These are phyloP conservation scores for Trichophyton verrucosum DNA, from an alignment of 2,329 filamentous ascomycete species.

Conservation along the genomic window DNA sequence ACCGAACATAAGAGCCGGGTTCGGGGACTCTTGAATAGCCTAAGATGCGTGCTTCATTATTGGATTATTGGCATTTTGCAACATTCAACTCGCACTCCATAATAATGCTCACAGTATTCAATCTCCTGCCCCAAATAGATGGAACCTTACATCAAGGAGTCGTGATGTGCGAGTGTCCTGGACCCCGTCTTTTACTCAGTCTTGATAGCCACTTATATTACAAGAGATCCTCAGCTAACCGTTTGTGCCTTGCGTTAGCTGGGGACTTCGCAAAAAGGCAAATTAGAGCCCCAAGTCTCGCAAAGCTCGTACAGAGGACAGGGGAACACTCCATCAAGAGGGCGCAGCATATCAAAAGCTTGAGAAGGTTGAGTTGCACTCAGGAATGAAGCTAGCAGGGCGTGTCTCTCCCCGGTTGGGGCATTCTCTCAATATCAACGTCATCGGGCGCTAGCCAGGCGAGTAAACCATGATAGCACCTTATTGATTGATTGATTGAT, in stretches of 20 bases:
- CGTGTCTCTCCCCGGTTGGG: neutral
- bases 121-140: neutral
- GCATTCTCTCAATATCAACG: neutral
- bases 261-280: neutral
- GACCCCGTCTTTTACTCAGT: neutral
- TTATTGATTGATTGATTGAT: neutral
- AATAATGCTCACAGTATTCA: neutral
- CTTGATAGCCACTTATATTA: neutral
- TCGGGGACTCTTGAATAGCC: neutral
- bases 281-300: neutral
- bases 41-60: neutral
- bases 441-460: neutral
- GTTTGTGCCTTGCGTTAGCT: constrained; percentile 3
- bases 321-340: neutral
- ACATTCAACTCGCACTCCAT: no score
- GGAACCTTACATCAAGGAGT: neutral
- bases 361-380: neutral
- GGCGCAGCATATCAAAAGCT: neutral
- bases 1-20: neutral
- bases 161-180: neutral
- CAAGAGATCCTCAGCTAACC: neutral
- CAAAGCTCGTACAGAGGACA: neutral
- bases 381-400: neutral
- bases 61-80: no score
- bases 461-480: neutral